phyloP scores from a whole-genome alignment of 1,139 yeast species.

The Geotrichum candidum region DNA sequence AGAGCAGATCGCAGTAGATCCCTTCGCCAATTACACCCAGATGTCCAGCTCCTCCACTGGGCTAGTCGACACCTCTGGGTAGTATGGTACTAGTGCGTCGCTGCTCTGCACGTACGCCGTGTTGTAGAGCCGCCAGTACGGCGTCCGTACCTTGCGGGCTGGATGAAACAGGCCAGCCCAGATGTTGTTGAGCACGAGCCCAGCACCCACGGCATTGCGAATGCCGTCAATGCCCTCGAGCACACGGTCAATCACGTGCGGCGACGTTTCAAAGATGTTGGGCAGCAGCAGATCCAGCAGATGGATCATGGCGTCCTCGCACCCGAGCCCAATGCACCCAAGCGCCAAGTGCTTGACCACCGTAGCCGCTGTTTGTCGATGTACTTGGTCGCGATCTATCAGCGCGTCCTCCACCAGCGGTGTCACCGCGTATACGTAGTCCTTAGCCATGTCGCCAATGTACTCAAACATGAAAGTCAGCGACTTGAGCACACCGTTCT shows the following conservation, averaged over 20 bases:
- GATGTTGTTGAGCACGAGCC: conserved; percentile 64
- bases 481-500: conserved; percentile 91
- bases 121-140: conserved; percentile 85
- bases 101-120: conserved; percentile 65
- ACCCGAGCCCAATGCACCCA: conserved; percentile 68
- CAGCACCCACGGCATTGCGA: conserved; percentile 69
- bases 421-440: conserved; percentile 74
- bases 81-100: conserved; percentile 76
- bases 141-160: conserved; percentile 74
- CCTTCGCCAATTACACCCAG: neutral
- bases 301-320: conserved; percentile 72
- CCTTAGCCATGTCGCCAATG: conserved; percentile 74
- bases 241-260: conserved; percentile 83
- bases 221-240: conserved; percentile 76
- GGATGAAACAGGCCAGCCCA: conserved; percentile 94
- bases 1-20: neutral
- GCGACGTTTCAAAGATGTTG: conserved; percentile 85
- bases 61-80: conserved; percentile 44
- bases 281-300: conserved; percentile 72
- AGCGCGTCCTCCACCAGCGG: conserved; percentile 87
- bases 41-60: neutral
- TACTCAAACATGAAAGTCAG: conserved; percentile 92
- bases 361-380: conserved; percentile 91
- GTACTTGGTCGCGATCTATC: conserved; percentile 86
- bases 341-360: conserved; percentile 78